Base-by-base conservation (phyloP, 441 rosid genomes). In the Sinapis alba region DNA sequence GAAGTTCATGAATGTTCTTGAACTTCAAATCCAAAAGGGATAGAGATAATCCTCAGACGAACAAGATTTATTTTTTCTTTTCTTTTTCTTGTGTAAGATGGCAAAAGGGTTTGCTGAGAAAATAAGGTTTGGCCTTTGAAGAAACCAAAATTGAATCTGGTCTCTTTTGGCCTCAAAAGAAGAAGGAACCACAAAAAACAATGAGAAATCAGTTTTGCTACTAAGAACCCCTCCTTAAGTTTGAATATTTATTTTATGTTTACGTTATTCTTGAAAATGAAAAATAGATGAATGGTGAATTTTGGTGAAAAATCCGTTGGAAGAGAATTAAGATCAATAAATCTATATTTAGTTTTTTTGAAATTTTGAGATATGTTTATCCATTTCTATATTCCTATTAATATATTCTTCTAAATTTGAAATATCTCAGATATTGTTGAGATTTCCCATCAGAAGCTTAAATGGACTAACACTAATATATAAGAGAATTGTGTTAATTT, bases 101-200 rank as follows among this genome's bases (percentile, higher is more conserved):
- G 72, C 59, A 51, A 60, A 76, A 26, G 38, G 78, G 51, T 38
- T 50, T 56, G 57, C 71, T 50, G 45, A 27, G 75, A 74, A 56
- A 26, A 68, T 5, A 65, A 68, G 79, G 63, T 75, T 79, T 65
- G 79, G 73, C 72, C 72, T 79, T 69, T 66, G 64, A 75, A 71
- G 77, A 76, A 71, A 63, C 77, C 73, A 80, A 80, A 75, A 57
- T 71, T 62, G 66, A 78, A 78, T 78, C 78, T 72, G 81, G 81
- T 78, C 65, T 73, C 78, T 72, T 77, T 56, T 68, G 78, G 74
- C 81, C 78, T 73, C 68, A 28, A 68, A 38, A 30, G 68, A 57
- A 71, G 56, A 78, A 53, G 23, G 24, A 70, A 69, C 75, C 41
- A 72, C 23, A 62, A 43, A 43, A 43, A 43, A 66, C 36, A 71